phyloP scores from a whole-genome alignment of 2,329 filamentous ascomycete genomes.

The Fusarium buharicum region DNA sequence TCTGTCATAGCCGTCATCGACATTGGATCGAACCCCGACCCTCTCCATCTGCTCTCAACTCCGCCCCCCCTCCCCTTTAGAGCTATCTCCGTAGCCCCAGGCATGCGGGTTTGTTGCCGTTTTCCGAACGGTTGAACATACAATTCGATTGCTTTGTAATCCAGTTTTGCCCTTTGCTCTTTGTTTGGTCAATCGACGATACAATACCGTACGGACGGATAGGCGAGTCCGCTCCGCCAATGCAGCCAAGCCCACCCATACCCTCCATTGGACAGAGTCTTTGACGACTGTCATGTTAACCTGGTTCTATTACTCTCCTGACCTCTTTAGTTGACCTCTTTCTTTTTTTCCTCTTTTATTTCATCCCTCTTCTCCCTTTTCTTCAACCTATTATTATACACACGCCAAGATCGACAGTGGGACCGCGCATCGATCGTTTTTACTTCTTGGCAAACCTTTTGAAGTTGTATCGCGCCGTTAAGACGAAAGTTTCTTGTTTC shows the following conservation, averaged over 20 bases:
- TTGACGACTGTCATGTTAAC: slow-evolving; percentile 26
- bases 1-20: slow-evolving; percentile 30
- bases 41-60: background rate
- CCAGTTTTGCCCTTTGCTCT: slow-evolving; percentile 1
- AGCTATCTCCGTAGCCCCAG: slow-evolving; percentile 20
- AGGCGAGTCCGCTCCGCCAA: slow-evolving; percentile 11
- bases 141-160: slow-evolving; percentile 35
- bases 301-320: slow-evolving; percentile 17
- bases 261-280: slow-evolving; percentile 10
- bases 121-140: slow-evolving; percentile 16
- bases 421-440: slow-evolving; percentile 9
- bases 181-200: slow-evolving; percentile 3
- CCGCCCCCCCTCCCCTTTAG: slow-evolving; percentile 11
- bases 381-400: background rate
- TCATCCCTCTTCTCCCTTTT: background rate
- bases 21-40: slow-evolving; percentile 9
- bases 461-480: slow-evolving; percentile 16
- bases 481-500: slow-evolving; percentile 19
- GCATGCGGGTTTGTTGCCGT: slow-evolving; percentile 29
- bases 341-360: slow-evolving; percentile 14
- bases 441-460: slow-evolving; percentile 12
- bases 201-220: background rate
- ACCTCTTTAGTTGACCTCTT: slow-evolving; percentile 13
- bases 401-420: slow-evolving; percentile 15
- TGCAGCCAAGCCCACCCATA: slow-evolving; percentile 25